Evolutionary conservation across 306 rosid genomes (phyloP), one percentile per base, ranked within the genome.

Genomic region (Lathyrus tuberosus): DNA sequence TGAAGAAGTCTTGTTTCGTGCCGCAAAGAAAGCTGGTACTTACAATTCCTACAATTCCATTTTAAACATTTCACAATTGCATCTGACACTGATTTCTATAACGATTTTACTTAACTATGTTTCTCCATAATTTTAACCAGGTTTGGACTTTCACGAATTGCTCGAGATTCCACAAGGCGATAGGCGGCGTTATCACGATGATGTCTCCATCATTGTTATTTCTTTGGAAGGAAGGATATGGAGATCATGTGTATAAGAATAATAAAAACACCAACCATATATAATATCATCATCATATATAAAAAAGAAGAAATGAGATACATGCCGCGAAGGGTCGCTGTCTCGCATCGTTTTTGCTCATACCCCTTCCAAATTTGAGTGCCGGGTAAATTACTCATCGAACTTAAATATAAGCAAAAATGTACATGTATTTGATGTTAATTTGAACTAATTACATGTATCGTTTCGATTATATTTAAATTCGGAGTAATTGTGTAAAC

Each of bases 211-310:
- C 76, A 91, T 95, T 68, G 99, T 95, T 56, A 95, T 95, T 65
- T 95, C 99, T 20, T 87, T 95, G 87, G 99, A 95, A 70, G 99
- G 99, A 82, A 86, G 88, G 80, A 95, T 95, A 73, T 95, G 99
- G 99, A 91, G 96, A 87, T 95, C 96, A 41, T 91, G 97, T 83
- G 96, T 91, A 85, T 86, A 84, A 84, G 72, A 58, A 72, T 65
- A 80, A 61, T 70, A 76, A 78, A 79, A 79, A 56, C 84, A 78
- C 72, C 78, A 62, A 31, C 47, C 2, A 6, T 20, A 63, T 41
- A 20, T 40, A 5, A 62, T 61, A 61, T 60, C 62, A 26, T 37
- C 53, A 60, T 47, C 53, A 51, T 20, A 61, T 35, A 62, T 24
- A 65, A 61, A 63, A 64, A 58, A 70, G 42, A 77, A 49, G 41